Conservation (phyloP, 306 rosid genomes). For the Inga oerstediana region DNA sequence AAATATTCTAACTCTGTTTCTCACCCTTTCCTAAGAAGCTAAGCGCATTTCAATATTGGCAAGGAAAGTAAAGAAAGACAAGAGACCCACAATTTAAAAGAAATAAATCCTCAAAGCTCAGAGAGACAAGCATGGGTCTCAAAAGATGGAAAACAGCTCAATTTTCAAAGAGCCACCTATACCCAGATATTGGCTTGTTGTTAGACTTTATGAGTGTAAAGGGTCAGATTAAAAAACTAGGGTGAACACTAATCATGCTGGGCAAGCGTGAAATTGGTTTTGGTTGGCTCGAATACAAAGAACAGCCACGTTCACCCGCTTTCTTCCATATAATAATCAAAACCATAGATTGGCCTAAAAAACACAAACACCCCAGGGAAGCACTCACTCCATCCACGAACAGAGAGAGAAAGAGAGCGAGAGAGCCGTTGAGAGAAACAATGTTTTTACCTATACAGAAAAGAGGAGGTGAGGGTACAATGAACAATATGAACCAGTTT, state of each 20-base stretch:
- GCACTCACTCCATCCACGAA: slow-evolving; percentile 40
- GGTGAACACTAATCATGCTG: slow-evolving; percentile 54
- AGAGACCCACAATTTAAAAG: slow-evolving; percentile 52
- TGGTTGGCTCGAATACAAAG: slow-evolving; percentile 57
- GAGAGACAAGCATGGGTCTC: slow-evolving; percentile 85
- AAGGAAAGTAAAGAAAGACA: slow-evolving; percentile 25
- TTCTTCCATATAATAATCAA: slow-evolving; percentile 60
- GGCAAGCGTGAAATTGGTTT: slow-evolving; percentile 70
- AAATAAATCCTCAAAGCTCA: slow-evolving; percentile 41
- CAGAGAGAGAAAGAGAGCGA: slow-evolving; percentile 40
- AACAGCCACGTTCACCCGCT: slow-evolving; percentile 78
- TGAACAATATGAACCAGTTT: slow-evolving; percentile 35
- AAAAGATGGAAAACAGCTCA: slow-evolving; percentile 85
- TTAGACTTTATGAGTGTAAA: slow-evolving; percentile 29
- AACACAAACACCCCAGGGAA: slow-evolving; percentile 66
- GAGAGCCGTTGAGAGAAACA: slow-evolving; percentile 39
- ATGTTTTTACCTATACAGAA: slow-evolving; percentile 46
- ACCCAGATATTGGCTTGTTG: slow-evolving; percentile 51
- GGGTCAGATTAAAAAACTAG: slow-evolving; percentile 48
- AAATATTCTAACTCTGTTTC: slow-evolving; percentile 26
- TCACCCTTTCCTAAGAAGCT: slow-evolving; percentile 31
- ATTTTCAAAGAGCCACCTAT: slow-evolving; percentile 59
- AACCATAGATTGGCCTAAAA: slow-evolving; percentile 52
- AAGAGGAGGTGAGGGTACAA: slow-evolving; percentile 48
- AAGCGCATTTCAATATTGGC: slow-evolving; percentile 38